A percentile compares a stretch with the other conserved stretches of the same genome.
These are phyloP conservation scores for Paramecium primaurelia DNA, from an alignment of 73 alveolate species.

Conservation along the genomic window DNA sequence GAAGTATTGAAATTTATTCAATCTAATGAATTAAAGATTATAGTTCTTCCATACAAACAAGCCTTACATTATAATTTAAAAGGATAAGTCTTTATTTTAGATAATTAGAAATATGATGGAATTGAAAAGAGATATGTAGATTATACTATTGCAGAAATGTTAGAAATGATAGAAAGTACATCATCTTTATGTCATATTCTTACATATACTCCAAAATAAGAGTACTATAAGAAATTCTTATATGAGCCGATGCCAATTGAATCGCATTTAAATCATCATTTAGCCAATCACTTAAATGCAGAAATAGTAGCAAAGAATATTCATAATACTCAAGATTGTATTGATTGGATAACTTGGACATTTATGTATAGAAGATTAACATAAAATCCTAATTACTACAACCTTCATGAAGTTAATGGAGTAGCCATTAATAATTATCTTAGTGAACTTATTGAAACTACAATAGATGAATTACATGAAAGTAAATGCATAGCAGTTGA, in stretches of 20 bases:
- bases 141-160: slow-evolving; percentile 95
- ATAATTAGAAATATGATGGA: slow-evolving; percentile 93
- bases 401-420: slow-evolving; percentile 92
- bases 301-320: slow-evolving; percentile 95
- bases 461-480: slow-evolving; percentile 52
- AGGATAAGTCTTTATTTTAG: slow-evolving; percentile 77
- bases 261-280: slow-evolving; percentile 86
- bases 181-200: slow-evolving; percentile 75
- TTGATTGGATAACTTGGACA: slow-evolving; percentile 99
- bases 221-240: slow-evolving; percentile 95
- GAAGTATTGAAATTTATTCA: slow-evolving; percentile 69
- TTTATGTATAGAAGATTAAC: slow-evolving; percentile 98
- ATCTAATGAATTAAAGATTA: background rate
- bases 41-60: background rate
- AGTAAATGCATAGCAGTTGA: slow-evolving; percentile 48
- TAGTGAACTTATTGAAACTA: slow-evolving; percentile 42
- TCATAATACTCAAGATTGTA: slow-evolving; percentile 92
- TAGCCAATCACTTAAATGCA: slow-evolving; percentile 96
- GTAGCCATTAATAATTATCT: slow-evolving; percentile 60
- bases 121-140: slow-evolving; percentile 94
- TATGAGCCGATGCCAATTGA: slow-evolving; percentile 98
- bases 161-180: slow-evolving; percentile 96
- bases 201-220: slow-evolving; percentile 84
- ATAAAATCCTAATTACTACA: slow-evolving; percentile 98
- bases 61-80: slow-evolving; percentile 19